phyloP scores from a whole-genome alignment of 768 basidiomycete species.

The Boletus bicolor region DNA sequence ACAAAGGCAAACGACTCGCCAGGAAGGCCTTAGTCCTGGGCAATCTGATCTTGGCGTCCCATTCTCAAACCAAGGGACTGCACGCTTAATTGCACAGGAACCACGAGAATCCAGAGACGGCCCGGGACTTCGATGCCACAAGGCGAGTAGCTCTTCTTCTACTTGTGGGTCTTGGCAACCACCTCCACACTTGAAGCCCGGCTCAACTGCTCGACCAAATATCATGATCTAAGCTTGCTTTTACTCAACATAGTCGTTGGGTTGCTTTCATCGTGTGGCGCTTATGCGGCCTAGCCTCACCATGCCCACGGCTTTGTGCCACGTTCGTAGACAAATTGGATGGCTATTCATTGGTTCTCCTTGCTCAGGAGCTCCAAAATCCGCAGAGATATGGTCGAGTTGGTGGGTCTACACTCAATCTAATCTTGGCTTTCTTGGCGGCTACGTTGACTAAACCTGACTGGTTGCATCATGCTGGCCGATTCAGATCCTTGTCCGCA shows the following conservation, averaged over 20 bases:
- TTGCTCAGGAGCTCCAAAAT: neutral
- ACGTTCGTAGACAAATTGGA: neutral
- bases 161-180: neutral
- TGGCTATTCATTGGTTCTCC: neutral
- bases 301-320: neutral
- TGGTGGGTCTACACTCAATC: constrained; percentile 1
- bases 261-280: constrained; percentile 12
- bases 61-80: neutral
- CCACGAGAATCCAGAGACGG: constrained; percentile 2
- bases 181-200: neutral
- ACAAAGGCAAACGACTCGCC: neutral
- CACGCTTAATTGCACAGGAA: neutral
- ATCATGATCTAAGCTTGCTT: neutral
- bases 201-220: neutral
- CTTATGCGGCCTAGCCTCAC: constrained; percentile 23
- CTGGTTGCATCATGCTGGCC: neutral
- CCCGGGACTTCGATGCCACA: neutral
- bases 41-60: neutral
- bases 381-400: neutral
- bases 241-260: neutral
- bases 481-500: neutral
- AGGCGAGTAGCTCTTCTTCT: neutral
- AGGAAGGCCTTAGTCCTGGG: neutral
- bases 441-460: constrained; percentile 1
- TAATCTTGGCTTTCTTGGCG: constrained; percentile 11